phyloP scores from a whole-genome alignment of 2,329 filamentous ascomycete genomes.

The Trichoderma atroviride region DNA sequence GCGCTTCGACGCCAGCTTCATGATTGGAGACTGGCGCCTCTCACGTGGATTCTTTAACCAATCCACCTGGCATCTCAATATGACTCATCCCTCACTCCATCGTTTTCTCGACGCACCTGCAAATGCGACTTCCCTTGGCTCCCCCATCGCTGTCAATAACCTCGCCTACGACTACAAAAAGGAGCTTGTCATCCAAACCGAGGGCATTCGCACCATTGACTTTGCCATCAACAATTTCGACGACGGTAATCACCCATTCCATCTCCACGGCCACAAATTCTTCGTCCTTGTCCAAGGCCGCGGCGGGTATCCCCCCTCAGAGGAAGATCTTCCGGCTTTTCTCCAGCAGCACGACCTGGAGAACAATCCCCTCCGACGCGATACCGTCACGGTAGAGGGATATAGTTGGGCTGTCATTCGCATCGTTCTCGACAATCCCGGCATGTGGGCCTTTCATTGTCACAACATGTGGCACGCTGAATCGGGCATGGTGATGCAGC shows the following conservation, averaged over 20 bases:
- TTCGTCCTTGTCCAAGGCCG: slow-evolving; percentile 46
- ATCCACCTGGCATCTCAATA: slow-evolving; percentile 50
- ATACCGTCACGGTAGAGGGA: slow-evolving; percentile 54
- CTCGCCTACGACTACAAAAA: slow-evolving; percentile 34
- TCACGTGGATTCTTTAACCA: slow-evolving; percentile 58
- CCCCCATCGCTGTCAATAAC: slow-evolving; percentile 36
- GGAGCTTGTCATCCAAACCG: slow-evolving; percentile 53
- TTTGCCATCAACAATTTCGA: slow-evolving; percentile 64
- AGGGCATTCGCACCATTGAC: slow-evolving; percentile 56
- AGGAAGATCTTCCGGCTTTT: slow-evolving; percentile 33
- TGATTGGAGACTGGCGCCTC: slow-evolving; percentile 57
- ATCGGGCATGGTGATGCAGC: slow-evolving; percentile 62
- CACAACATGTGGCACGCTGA: slow-evolving; percentile 62
- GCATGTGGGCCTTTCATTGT: slow-evolving; percentile 61
- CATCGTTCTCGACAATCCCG: slow-evolving; percentile 60
- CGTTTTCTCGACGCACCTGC: slow-evolving; percentile 38
- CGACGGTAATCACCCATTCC: slow-evolving; percentile 49
- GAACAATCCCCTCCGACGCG: slow-evolving; percentile 41
- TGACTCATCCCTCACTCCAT: slow-evolving; percentile 42
- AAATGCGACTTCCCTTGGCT: slow-evolving; percentile 23
- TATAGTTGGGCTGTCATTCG: slow-evolving; percentile 59
- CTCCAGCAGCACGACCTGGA: slow-evolving; percentile 33
- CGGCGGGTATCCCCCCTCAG: slow-evolving; percentile 41
- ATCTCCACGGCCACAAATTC: slow-evolving; percentile 64
- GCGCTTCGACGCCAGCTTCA: slow-evolving; percentile 55